Base-by-base conservation (phyloP, 73 alveolate genomes). In the Stentor roeselii region DNA sequence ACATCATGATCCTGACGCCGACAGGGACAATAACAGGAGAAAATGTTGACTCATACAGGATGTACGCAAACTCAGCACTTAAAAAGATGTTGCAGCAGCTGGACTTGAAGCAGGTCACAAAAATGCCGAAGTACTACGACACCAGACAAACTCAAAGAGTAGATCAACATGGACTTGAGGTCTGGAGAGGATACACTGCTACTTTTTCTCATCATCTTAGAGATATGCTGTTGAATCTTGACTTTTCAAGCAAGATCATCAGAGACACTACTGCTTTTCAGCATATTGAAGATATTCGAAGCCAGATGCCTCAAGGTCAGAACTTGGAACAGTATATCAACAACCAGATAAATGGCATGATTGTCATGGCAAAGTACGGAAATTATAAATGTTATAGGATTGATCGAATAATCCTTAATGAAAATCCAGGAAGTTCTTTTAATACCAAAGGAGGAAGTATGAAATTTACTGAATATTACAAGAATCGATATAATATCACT, bases 361-460 rank as follows among this genome's bases (percentile, higher is more conserved):
- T 58, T 21, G 74, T 58, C 35, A 58, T 58, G 74, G 74, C 74
- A 0, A 31, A 31, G 35, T 58, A 58, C 27, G 74, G 74, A 2
- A 58, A 58, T 31, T 58, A 58, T 2, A 0, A 0, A 31, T 58
- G 74, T 31, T 85, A 85, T 59, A 85, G 86, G 40, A 84, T 85
- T 14, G 91, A 85, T 39, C 89, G 86, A 0, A 85, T 85, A 36
- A 84, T 78, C 67, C 60, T 50, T 3, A 38, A 85, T 31, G 75
- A 74, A 1, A 42, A 35, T 38, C 87, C 88, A 36, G 30, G 31
- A 15, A 27, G 60, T 1, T 27, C 82, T 36, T 67, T 67, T 59
- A n/a, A 67, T 15, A 30, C 60, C 50, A 31, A 59, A 36, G 82
- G 31, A 36, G 82, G 82, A 1, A 36, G 60, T 14, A 2, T 67